These are phyloP conservation scores for Neurospora crassa DNA, from an alignment of 2,329 filamentous ascomycete species.

Conservation along the genomic window DNA sequence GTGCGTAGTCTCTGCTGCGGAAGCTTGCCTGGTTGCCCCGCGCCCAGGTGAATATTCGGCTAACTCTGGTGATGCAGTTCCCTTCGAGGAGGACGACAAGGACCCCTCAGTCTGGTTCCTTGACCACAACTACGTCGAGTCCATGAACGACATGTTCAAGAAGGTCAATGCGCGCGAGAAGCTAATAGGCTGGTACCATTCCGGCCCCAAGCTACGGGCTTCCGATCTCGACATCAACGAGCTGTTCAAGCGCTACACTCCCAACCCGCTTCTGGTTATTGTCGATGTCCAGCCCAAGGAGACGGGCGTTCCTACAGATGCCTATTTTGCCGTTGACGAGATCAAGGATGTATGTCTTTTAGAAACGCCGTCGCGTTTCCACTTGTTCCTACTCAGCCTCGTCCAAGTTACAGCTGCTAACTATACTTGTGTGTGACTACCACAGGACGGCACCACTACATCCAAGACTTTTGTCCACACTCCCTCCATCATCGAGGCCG, in stretches of 20 bases:
- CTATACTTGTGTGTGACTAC: neutral
- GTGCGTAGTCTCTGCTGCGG: constrained; percentile 39
- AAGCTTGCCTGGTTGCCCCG: constrained; percentile 2
- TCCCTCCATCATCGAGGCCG: constrained; percentile 94
- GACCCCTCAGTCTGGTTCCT: constrained; percentile 98
- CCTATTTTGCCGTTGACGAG: constrained; percentile 98
- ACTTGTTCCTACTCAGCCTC: neutral
- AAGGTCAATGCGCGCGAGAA: constrained; percentile 99
- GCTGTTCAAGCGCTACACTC: constrained; percentile 97
- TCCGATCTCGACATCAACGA: constrained; percentile 99
- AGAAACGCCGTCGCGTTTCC: neutral
- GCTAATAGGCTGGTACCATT: constrained; percentile 99
- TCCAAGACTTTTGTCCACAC: constrained; percentile 97
- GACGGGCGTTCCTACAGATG: constrained; percentile 93
- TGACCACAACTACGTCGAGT: constrained; percentile 98
- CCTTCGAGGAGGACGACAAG: constrained; percentile 98
- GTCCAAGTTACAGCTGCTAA: neutral
- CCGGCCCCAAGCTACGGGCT: constrained; percentile 89
- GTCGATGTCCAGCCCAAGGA: constrained; percentile 98
- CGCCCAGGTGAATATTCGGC: neutral
- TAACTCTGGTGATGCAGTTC: constrained; percentile 47
- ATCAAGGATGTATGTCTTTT: constrained; percentile 80
- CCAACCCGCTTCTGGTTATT: constrained; percentile 92
- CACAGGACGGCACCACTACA: constrained; percentile 89
- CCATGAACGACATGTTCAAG: constrained; percentile 99